A percentile compares a stretch with the other conserved stretches of the same genome.
phyloP scores from a whole-genome alignment of 495 filamentous ascomycete species.

The Tuber magnatum region DNA sequence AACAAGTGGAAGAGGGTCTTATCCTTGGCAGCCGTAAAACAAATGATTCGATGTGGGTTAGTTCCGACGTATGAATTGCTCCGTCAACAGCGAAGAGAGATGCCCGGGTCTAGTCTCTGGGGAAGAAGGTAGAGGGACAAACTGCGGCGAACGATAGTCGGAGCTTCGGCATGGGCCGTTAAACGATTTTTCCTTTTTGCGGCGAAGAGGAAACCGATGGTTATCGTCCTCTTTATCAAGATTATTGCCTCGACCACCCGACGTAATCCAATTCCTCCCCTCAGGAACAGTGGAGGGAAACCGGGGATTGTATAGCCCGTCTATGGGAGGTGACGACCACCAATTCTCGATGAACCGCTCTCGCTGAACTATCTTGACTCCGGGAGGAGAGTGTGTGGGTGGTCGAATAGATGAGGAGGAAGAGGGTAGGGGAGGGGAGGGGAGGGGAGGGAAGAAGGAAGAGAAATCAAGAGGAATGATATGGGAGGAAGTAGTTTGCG shows the following conservation, averaged over 20 bases:
- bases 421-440: background rate
- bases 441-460: background rate
- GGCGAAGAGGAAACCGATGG: background rate
- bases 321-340: background rate
- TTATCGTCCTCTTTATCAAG: background rate
- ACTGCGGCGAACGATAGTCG: background rate
- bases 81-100: background rate
- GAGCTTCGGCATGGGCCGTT: background rate
- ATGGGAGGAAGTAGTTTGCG: background rate
- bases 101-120: background rate
- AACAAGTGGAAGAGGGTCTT: background rate
- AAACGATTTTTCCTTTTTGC: background rate
- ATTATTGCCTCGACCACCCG: background rate
- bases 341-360: slow-evolving; percentile 10
- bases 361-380: slow-evolving; percentile 14
- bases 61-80: background rate
- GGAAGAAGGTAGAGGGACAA: background rate
- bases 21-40: background rate
- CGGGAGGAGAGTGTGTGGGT: background rate
- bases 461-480: slow-evolving; percentile 10
- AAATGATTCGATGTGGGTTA: background rate
- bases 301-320: slow-evolving; percentile 7
- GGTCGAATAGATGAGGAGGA: background rate
- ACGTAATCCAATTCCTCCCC: background rate
- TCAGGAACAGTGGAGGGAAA: background rate